Evolutionary conservation across 306 rosid species (phyloP).

Genomic region (Rosa chinensis): DNA sequence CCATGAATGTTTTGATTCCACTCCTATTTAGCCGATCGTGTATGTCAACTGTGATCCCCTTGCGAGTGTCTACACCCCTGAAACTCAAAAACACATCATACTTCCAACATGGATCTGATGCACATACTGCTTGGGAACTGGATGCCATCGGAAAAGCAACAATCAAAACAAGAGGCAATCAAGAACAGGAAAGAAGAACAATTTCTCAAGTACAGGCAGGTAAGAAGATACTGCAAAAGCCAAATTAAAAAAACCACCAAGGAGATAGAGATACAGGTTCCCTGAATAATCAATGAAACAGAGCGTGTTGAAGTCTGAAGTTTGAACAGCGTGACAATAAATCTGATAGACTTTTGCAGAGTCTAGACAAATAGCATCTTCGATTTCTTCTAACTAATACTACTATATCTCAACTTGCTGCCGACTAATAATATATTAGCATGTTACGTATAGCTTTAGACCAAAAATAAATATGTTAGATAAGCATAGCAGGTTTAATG

Average conservation of each 20-base stretch:
- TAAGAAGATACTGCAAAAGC: background rate
- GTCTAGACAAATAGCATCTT: too few relatives aligned
- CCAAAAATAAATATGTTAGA: too few relatives aligned
- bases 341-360: too few relatives aligned
- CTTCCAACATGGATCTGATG: background rate
- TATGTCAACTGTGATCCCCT: background rate
- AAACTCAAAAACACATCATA: background rate
- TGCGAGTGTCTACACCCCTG: background rate
- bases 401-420: too few relatives aligned
- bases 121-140: background rate
- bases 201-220: background rate
- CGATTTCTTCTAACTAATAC: too few relatives aligned
- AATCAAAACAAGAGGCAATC: background rate
- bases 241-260: background rate
- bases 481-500: too few relatives aligned
- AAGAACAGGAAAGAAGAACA: background rate
- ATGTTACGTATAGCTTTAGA: too few relatives aligned
- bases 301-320: too few relatives aligned
- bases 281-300: too few relatives aligned
- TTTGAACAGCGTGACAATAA: too few relatives aligned
- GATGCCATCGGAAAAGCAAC: background rate
- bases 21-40: background rate
- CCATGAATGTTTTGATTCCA: background rate
- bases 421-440: too few relatives aligned
- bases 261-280: too few relatives aligned